phyloP scores from a whole-genome alignment of 2,329 filamentous ascomycete genomes.

The Kalmusia sp. region DNA sequence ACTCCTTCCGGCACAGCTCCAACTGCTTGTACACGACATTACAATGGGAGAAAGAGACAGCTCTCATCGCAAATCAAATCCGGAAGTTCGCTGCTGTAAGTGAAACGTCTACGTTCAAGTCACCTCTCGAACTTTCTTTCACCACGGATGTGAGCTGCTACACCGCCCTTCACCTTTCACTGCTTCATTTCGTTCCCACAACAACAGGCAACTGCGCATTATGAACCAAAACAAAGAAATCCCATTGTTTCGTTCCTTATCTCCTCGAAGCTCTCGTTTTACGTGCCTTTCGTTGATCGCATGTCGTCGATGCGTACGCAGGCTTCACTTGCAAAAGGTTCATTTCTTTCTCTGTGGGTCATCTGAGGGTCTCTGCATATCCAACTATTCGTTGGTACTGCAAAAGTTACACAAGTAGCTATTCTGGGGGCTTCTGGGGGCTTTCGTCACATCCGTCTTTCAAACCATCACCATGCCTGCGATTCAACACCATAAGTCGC shows the following conservation, averaged over 20 bases:
- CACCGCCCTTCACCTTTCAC: not conserved
- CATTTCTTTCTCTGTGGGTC: no score
- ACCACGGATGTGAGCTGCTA: not conserved
- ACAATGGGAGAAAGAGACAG: not conserved
- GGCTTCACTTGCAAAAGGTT: no score
- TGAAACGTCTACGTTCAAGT: not conserved
- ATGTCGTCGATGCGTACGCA: no score
- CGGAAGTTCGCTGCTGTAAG: slow-evolving; percentile 5
- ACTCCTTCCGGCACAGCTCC: not conserved
- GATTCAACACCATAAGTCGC: slow-evolving; percentile 4
- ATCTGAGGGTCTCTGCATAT: no score
- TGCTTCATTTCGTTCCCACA: not conserved
- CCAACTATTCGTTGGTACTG: no score
- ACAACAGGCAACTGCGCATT: not conserved
- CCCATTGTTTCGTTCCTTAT: not conserved
- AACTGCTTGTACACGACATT: not conserved
- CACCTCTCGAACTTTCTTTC: not conserved
- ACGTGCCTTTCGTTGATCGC: no score
- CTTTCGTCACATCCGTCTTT: not conserved
- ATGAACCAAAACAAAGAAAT: not conserved
- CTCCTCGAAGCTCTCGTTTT: not conserved
- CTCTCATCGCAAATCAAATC: not conserved
- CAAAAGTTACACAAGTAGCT: no score
- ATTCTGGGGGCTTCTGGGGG: not conserved
- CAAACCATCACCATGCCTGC: not conserved